phyloP scores from a whole-genome alignment of 305 asterid species.

The Fraxinus ornus region DNA sequence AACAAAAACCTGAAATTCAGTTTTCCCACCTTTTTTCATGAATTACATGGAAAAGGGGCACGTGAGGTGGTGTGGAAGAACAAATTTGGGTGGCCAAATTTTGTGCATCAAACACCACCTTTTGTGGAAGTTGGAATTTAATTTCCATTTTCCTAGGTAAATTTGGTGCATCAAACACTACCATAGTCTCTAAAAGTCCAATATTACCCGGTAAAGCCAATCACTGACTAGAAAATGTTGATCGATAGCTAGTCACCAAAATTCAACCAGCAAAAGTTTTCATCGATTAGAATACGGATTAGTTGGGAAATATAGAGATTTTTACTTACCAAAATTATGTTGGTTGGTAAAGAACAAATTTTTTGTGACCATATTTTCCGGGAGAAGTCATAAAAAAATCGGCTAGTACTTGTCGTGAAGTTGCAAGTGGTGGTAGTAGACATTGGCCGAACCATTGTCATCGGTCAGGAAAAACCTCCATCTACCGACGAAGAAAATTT shows the following conservation, averaged over 20 bases:
- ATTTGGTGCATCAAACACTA: too few relatives aligned
- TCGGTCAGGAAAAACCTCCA: not conserved
- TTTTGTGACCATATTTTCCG: not conserved
- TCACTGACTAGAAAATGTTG: not conserved
- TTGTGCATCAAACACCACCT: too few relatives aligned
- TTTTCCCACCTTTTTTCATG: too few relatives aligned
- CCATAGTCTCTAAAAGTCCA: not conserved
- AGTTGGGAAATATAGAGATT: not conserved
- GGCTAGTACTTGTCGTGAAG: not conserved
- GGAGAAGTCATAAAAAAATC: not conserved
- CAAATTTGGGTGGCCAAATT: too few relatives aligned
- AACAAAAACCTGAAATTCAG: too few relatives aligned
- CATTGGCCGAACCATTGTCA: not conserved
- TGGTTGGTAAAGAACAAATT: not conserved
- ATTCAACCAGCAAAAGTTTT: not conserved
- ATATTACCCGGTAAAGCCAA: not conserved
- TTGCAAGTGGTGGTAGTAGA: not conserved
- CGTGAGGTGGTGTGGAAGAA: too few relatives aligned
- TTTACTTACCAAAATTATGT: not conserved
- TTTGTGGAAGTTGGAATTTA: too few relatives aligned
- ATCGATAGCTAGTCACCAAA: not conserved
- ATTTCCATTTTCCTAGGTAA: too few relatives aligned
- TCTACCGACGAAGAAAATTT: not conserved
- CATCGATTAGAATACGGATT: not conserved
- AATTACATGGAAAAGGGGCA: too few relatives aligned